Evolutionary conservation across 345 rosid species (phyloP), one percentile per base, ranked within the genome.

Genomic region (Garcia nutans): DNA sequence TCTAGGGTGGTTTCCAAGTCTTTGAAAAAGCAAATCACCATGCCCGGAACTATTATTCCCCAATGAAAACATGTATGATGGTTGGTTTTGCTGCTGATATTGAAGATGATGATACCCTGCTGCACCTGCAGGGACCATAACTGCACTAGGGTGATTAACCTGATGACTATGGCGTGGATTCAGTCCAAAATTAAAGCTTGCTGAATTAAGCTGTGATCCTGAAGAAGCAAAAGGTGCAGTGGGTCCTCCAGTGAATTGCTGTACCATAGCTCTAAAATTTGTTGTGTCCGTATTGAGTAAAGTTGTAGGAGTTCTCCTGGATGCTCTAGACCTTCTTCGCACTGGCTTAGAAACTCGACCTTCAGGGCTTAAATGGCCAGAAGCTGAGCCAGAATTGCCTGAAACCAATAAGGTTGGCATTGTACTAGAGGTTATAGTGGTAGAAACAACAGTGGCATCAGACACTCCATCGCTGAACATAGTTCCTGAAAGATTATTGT

Each of bases 201-300:
- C 33, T 3, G 73, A 52, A 45, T 78, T 85, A 8, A 75, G 62
- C 2, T 77, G 65, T 0, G 80, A 50, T n/a, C 87, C 86, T 0
- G 89, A 58, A 0, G 89, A 58, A 3, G 89, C 83, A 45, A 89
- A 91, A 24, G 91, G 86, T 17, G 91, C 88, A 5, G 80, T 83
- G 8, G 97, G 97, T 17, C 94, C 91, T 0, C 99, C 99, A 0
- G 99, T 96, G 86, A 87, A 96, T 33, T 92, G 99, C 55, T 96
- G 99, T 63, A 96, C 99, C 97, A 96, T 87, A 82, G 98, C 97
- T 1, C 99, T 84, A 82, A 96, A 96, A 66, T 96, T 96, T 0
- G 94, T 73, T 10, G 98, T 89, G 84, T 96, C 98, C 2, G 99
- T 96, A 79, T 90, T 93, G 62, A 96, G 86, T 55, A 93, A 83